phyloP scores from a whole-genome alignment of 176 grass and related monocot species.

The Thalia dealbata region DNA sequence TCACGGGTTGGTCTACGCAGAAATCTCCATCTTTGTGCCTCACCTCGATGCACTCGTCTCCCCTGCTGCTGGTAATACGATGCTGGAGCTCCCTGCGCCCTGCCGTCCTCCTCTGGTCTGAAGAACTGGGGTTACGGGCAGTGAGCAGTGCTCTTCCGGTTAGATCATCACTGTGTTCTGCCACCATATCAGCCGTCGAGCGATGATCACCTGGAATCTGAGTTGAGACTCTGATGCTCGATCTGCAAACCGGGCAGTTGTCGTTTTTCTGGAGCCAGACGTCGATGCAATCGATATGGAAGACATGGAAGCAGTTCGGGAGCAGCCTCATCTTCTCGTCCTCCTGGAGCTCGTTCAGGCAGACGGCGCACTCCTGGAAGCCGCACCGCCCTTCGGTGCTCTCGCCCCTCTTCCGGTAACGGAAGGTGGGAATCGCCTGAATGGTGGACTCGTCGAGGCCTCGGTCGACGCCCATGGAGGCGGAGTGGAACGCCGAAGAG shows the following conservation, averaged over 20 bases:
- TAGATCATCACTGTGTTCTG: too few relatives aligned
- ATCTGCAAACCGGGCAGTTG: constrained; percentile 69
- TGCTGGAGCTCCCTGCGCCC: neutral
- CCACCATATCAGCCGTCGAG: too few relatives aligned
- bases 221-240: constrained; percentile 26
- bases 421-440: constrained; percentile 37
- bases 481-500: neutral
- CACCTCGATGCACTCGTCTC: neutral
- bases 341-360: constrained; percentile 68
- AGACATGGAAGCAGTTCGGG: constrained; percentile 62
- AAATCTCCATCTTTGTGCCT: neutral
- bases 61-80: neutral
- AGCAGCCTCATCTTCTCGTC: constrained; percentile 55
- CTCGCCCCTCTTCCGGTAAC: constrained; percentile 29
- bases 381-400: neutral
- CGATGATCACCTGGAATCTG: constrained; percentile 14
- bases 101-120: too few relatives aligned
- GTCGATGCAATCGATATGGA: constrained; percentile 63
- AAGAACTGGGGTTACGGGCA: too few relatives aligned
- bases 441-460: constrained; percentile 45
- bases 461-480: neutral
- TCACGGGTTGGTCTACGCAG: neutral
- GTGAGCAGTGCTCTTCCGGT: too few relatives aligned
- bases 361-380: constrained; percentile 46
- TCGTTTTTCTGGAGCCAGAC: constrained; percentile 54